These are phyloP conservation scores for Jaapia argillacea DNA, from an alignment of 768 basidiomycete genomes.

Conservation along the genomic window DNA sequence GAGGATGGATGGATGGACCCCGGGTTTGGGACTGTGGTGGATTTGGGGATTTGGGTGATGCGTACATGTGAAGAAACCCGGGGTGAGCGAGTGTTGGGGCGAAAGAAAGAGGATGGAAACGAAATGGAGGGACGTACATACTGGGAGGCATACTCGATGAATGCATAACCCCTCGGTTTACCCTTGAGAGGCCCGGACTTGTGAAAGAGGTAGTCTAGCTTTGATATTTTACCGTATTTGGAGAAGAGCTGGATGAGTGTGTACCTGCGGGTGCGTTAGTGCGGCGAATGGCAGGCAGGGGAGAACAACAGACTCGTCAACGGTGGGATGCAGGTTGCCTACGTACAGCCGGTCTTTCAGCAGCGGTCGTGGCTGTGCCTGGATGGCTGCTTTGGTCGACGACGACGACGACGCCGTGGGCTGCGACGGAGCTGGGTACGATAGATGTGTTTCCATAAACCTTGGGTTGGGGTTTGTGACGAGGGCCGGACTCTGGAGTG, in stretches of 20 bases:
- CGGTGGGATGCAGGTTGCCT: constrained; percentile 78
- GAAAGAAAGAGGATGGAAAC: constrained; percentile 8
- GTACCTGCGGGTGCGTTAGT: constrained; percentile 40
- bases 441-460: too few species aligned
- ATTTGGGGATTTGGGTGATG: not conserved
- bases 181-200: constrained; percentile 84
- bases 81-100: constrained; percentile 32
- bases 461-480: too few species aligned
- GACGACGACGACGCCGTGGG: too few species aligned
- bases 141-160: constrained; percentile 73
- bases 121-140: too few species aligned
- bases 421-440: not conserved
- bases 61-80: constrained; percentile 26
- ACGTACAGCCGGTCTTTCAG: constrained; percentile 78
- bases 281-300: not conserved
- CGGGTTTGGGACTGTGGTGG: constrained; percentile 8
- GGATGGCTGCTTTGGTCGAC: not conserved
- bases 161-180: constrained; percentile 92
- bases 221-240: constrained; percentile 86
- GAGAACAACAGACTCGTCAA: constrained; percentile 68
- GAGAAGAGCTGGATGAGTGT: constrained; percentile 83
- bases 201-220: constrained; percentile 93
- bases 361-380: constrained; percentile 15
- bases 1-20: constrained; percentile 5
- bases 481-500: too few species aligned